Evolutionary conservation across 371 early-diverging fungal species (phyloP), one percentile per base, ranked within the genome.

Genomic region (Haplosporangium sp.): DNA sequence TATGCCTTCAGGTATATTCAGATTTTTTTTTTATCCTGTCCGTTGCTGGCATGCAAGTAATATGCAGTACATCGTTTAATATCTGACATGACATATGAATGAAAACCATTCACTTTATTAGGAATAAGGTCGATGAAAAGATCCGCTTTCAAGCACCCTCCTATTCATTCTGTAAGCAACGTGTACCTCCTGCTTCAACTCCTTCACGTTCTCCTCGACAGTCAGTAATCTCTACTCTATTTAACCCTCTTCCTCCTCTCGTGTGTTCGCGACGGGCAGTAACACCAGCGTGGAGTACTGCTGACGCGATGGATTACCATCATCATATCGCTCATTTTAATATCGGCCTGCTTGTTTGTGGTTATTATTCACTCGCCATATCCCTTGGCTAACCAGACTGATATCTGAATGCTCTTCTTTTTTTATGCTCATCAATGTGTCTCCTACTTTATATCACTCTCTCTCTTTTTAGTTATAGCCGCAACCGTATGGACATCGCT

Each of bases 141-240:
- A 29, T 21, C 10, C 50, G 11, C 13, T 76, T 67, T 67, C 55
- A 59, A 5, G 59, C 47, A 23, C 57, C 71, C 16, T 20, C 42
- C 46, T 76, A 76, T 37, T 45, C 64, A 14, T 67, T 76, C 38
- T 76, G 77, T 76, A 76, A 75, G 75, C 57, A 43, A 40, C 29
- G 29, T 29, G 29, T 29, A 29, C 29, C 29, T 29, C 29, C 29
- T 29, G 29, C 29, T 29, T 29, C 29, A 29, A 29, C 29, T 29
- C 29, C 29, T 29, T 29, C 4, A 29, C 29, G 29, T 29, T 29
- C 29, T 29, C 29, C 29, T 29, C 29, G 29, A 29, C 29, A 29
- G 4, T 29, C 29, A 29, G 29, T 29, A 29, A 29, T 29, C 29
- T 4, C 29, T 4, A 29, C 29, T 29, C 29, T 29, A 29, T 29